A percentile compares a stretch with the other conserved stretches of the same genome.
Conservation (phyloP, 2,329 filamentous ascomycete species). For the Epichloe amarillans region DNA sequence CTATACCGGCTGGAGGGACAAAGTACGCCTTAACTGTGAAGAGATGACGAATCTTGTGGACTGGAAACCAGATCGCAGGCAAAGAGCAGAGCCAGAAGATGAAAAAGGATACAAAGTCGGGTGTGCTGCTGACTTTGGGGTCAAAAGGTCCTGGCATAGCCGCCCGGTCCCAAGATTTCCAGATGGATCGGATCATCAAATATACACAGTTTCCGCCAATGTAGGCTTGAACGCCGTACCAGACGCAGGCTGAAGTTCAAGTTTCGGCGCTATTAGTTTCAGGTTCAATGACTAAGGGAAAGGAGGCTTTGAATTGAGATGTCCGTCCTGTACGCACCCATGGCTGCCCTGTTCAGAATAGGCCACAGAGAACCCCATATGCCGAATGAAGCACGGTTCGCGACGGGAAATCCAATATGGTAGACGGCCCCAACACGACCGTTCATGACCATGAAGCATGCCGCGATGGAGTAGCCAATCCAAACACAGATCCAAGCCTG, state of each 20-base stretch:
- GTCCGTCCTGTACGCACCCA: conserved; percentile 31
- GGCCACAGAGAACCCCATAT: conserved; percentile 87
- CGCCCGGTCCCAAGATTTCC: conserved; percentile 49
- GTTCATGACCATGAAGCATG: conserved; percentile 60
- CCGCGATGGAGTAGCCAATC: conserved; percentile 71
- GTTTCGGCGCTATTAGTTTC: neutral
- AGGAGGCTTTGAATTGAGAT: neutral
- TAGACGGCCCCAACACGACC: conserved; percentile 78
- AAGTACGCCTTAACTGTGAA: conserved; percentile 85
- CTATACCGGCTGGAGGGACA: conserved; percentile 69
- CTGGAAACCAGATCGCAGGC: conserved; percentile 79
- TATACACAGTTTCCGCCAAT: conserved; percentile 79
- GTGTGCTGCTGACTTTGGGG: conserved; percentile 52
- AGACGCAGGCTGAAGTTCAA: conserved; percentile 52
- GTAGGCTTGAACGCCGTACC: conserved; percentile 77
- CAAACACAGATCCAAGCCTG: conserved; percentile 83
- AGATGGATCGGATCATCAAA: conserved; percentile 79
- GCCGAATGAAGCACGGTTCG: conserved; percentile 65
- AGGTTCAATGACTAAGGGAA: neutral
- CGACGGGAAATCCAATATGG: conserved; percentile 75
- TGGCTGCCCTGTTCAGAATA: conserved; percentile 75
- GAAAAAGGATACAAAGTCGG: conserved; percentile 70
- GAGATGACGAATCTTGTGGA: conserved; percentile 76
- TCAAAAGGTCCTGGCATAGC: conserved; percentile 56
- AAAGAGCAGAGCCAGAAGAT: conserved; percentile 73